Percentiles rank a stretch among this genome's conserved stretches.
These are phyloP conservation scores for Cryptococcus sp. DNA, from an alignment of 1,284 basidiomycete genomes.

Conservation along the genomic window DNA sequence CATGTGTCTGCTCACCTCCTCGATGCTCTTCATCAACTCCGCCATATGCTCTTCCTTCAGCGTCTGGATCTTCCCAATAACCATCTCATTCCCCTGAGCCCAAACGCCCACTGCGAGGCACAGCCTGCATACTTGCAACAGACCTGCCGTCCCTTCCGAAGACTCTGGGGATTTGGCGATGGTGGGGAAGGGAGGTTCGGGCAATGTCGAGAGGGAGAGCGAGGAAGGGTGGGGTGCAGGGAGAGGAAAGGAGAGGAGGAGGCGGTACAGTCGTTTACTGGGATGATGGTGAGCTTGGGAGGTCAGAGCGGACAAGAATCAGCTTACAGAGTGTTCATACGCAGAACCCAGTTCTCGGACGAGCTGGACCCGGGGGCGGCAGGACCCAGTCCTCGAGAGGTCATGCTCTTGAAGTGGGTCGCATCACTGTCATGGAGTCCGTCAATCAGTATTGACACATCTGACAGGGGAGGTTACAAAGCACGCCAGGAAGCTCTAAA, in stretches of 20 bases:
- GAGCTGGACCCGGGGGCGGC: slow-evolving; percentile 16
- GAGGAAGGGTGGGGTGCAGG: slow-evolving; percentile 35
- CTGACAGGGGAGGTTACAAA: not conserved
- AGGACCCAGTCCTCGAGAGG: slow-evolving; percentile 13
- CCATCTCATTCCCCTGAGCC: slow-evolving; percentile 44
- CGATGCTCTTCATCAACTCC: slow-evolving; percentile 47
- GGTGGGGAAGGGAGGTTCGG: slow-evolving; percentile 42
- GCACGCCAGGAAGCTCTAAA: not conserved
- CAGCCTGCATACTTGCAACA: slow-evolving; percentile 38
- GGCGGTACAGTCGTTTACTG: slow-evolving; percentile 46
- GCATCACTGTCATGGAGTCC: slow-evolving; percentile 22
- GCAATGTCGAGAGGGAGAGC: slow-evolving; percentile 33
- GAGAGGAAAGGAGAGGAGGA: slow-evolving; percentile 42
- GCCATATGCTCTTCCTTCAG: slow-evolving; percentile 43
- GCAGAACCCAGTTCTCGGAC: slow-evolving; percentile 45
- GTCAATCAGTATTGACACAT: not conserved
- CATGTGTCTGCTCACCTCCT: slow-evolving; percentile 31
- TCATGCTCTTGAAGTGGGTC: slow-evolving; percentile 39
- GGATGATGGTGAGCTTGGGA: not conserved
- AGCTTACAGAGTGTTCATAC: slow-evolving; percentile 42
- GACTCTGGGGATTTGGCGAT: slow-evolving; percentile 37
- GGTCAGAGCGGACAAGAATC: too few relatives aligned
- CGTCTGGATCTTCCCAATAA: slow-evolving; percentile 45
- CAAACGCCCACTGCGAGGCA: slow-evolving; percentile 40
- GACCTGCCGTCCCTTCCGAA: slow-evolving; percentile 28